A percentile compares a stretch with the other conserved stretches of the same genome.
Evolutionary conservation across 1,139 yeast species (phyloP).

Genomic region (Lodderomyces oxycetoniae): DNA sequence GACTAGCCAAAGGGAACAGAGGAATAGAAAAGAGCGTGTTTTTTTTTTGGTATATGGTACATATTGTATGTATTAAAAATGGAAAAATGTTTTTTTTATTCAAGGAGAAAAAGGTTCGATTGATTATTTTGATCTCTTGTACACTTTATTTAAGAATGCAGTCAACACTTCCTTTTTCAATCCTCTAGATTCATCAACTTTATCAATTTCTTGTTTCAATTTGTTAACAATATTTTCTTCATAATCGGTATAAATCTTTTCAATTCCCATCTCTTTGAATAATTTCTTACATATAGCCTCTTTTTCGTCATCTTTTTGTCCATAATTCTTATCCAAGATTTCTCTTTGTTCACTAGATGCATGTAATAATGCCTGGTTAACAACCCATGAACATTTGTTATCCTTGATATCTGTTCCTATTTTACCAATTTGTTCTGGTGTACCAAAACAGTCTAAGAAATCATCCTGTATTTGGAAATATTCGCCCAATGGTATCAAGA

Average conservation of each 20-base stretch:
- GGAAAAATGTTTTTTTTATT: not conserved
- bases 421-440: conserved; percentile 96
- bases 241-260: conserved; percentile 66
- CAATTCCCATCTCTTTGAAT: conserved; percentile 70
- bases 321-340: conserved; percentile 82
- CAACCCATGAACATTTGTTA: conserved; percentile 97
- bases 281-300: conserved; percentile 73
- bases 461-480: conserved; percentile 99
- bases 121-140: conserved; percentile 83
- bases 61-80: conserved; percentile 1
- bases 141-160: conserved; percentile 81
- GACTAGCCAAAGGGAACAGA: no score
- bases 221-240: conserved; percentile 74
- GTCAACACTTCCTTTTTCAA: conserved; percentile 82
- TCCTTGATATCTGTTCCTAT: conserved; percentile 98
- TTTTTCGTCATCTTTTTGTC: conserved; percentile 65
- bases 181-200: conserved; percentile 85
- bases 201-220: conserved; percentile 58
- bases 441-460: conserved; percentile 93
- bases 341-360: conserved; percentile 79
- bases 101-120: not conserved
- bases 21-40: no score
- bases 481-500: conserved; percentile 93
- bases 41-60: not conserved
- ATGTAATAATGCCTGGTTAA: conserved; percentile 83